Conservation (phyloP, 208 protist species). For the Angomonas ambiguus region DNA sequence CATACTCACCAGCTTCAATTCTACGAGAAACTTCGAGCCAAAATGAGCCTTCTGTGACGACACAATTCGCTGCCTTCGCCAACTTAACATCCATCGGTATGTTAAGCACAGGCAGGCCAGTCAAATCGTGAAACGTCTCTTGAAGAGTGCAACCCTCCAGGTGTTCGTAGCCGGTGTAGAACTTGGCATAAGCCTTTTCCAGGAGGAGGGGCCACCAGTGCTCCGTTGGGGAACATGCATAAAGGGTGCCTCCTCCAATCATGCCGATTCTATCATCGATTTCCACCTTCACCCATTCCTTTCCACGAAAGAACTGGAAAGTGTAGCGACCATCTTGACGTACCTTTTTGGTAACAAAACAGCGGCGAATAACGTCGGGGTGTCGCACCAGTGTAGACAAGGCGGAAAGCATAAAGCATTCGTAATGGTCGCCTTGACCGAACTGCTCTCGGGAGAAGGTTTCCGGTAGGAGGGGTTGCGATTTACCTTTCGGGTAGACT, state of each 20-base stretch:
- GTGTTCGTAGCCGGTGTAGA: conserved; percentile 69
- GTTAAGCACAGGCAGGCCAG: conserved; percentile 74
- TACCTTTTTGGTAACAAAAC: conserved; percentile 76
- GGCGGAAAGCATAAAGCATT: conserved; percentile 79
- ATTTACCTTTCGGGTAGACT: conserved; percentile 46
- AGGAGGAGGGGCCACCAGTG: conserved; percentile 84
- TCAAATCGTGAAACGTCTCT: conserved; percentile 79
- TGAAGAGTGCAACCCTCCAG: conserved; percentile 69
- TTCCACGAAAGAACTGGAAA: conserved; percentile 77
- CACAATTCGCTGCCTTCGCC: conserved; percentile 42
- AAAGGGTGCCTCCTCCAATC: conserved; percentile 42
- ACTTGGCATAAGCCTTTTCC: conserved; percentile 91
- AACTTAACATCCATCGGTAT: conserved; percentile 59
- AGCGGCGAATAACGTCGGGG: conserved; percentile 70
- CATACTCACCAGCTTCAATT: conserved; percentile 51
- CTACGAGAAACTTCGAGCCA: conserved; percentile 66
- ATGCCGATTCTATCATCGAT: conserved; percentile 75
- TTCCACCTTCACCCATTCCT: conserved; percentile 70
- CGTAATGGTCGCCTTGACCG: conserved; percentile 73
- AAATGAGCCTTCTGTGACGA: conserved; percentile 33
- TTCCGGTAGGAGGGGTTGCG: conserved; percentile 46
- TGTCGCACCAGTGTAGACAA: conserved; percentile 57
- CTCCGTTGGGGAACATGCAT: conserved; percentile 56
- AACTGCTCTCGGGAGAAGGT: conserved; percentile 67
- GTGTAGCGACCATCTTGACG: conserved; percentile 78